Percentiles rank a stretch among this genome's conserved stretches.
These are phyloP conservation scores for Elsinoe australis DNA, from an alignment of 2,329 filamentous ascomycete species.

Conservation along the genomic window DNA sequence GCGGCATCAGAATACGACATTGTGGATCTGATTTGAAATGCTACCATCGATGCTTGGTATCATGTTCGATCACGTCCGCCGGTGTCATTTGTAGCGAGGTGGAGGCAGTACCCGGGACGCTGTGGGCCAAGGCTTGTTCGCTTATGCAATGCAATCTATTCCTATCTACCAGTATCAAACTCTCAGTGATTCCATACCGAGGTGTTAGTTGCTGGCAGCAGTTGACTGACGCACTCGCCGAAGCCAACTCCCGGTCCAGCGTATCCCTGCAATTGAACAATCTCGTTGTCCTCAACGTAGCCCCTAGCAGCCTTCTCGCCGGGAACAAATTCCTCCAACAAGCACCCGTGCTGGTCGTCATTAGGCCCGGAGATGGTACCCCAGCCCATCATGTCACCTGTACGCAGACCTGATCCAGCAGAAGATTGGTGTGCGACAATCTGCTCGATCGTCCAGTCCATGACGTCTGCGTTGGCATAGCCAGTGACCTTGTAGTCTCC, in stretches of 20 bases:
- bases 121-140: background rate
- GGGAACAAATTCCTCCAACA: constrained; percentile 37
- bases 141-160: constrained; percentile 9
- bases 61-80: background rate
- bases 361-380: constrained; percentile 38
- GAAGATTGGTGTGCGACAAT: constrained; percentile 39
- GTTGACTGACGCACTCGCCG: constrained; percentile 34
- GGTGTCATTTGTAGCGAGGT: background rate
- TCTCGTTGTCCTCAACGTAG: constrained; percentile 39
- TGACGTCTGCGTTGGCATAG: constrained; percentile 30
- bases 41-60: background rate
- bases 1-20: background rate
- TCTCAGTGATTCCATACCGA: constrained; percentile 17
- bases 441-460: constrained; percentile 43
- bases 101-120: background rate
- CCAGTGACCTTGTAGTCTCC: constrained; percentile 22
- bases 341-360: constrained; percentile 35
- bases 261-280: constrained; percentile 32
- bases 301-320: constrained; percentile 30
- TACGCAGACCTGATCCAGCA: constrained; percentile 36
- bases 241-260: constrained; percentile 35
- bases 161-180: background rate
- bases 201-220: constrained; percentile 26
- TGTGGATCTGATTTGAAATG: background rate
- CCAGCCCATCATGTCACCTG: constrained; percentile 39